Evolutionary conservation across 2,329 filamentous ascomycete genomes (phyloP).

Genomic region (Diaporthe citrichinensis): DNA sequence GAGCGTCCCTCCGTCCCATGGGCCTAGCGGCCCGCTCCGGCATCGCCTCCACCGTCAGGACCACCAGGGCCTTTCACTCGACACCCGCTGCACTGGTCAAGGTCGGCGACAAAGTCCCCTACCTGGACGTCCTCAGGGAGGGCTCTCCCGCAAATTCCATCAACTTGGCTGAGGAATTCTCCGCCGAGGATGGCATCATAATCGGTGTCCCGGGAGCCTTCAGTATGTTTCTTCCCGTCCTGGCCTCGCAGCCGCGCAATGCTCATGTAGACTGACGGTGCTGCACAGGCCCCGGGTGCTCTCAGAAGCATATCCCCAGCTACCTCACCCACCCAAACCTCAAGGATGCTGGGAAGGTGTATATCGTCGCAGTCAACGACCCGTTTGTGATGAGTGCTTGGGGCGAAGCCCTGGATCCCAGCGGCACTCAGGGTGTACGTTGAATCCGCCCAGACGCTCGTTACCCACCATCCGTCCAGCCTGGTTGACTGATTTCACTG

Average conservation of each 20-base stretch:
- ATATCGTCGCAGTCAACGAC: no score
- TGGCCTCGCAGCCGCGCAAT: not conserved
- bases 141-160: constrained; percentile 93
- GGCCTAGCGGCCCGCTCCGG: constrained; percentile 37
- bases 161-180: constrained; percentile 84
- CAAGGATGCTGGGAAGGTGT: constrained; percentile 83
- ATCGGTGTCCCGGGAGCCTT: constrained; percentile 89
- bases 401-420: constrained; percentile 82
- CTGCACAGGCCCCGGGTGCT: constrained; percentile 60
- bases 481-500: not conserved
- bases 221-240: constrained; percentile 50
- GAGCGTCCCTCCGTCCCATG: constrained; percentile 37
- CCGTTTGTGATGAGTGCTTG: constrained; percentile 94
- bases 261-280: constrained; percentile 2
- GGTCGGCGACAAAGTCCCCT: constrained; percentile 84
- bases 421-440: constrained; percentile 81
- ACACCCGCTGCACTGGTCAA: constrained; percentile 76
- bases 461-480: not conserved
- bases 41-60: constrained; percentile 27
- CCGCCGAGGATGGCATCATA: constrained; percentile 81
- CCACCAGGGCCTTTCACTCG: constrained; percentile 70
- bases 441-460: not conserved
- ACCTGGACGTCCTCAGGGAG: constrained; percentile 84
- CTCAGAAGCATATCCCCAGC: constrained; percentile 81
- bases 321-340: constrained; percentile 86